Percentiles rank a stretch among this genome's conserved stretches.
phyloP scores from a whole-genome alignment of 768 basidiomycete species.

The Tephrocybe sp. region DNA sequence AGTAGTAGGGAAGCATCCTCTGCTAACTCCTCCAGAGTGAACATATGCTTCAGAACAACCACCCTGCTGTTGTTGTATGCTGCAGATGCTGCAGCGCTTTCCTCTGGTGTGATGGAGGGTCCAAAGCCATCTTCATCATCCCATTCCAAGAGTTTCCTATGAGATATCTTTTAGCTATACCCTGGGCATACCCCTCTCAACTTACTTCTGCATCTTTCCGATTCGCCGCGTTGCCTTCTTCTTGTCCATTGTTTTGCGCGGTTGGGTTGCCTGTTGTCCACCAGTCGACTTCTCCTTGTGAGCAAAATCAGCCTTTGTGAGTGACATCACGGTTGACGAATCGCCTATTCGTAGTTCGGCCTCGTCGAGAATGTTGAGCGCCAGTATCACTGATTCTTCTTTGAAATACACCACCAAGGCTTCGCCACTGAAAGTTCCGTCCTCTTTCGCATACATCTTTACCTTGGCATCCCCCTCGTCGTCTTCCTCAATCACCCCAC shows the following conservation, averaged over 20 bases:
- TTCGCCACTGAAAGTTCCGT: conserved; percentile 89
- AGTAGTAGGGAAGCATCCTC: conserved; percentile 82
- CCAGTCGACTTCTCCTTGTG: conserved; percentile 57
- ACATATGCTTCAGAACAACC: conserved; percentile 95
- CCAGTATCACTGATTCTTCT: conserved; percentile 89
- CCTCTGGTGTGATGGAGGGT: conserved; percentile 57
- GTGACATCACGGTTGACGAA: conserved; percentile 66
- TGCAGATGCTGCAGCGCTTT: conserved; percentile 32
- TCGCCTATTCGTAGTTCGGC: conserved; percentile 87
- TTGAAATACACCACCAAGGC: conserved; percentile 97
- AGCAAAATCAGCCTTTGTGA: conserved; percentile 73
- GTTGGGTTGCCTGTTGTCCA: conserved; percentile 39
- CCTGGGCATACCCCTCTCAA: not conserved
- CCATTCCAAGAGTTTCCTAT: conserved; percentile 91
- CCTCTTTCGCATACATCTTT: conserved; percentile 90
- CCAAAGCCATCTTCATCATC: conserved; percentile 92
- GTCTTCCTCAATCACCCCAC: conserved; percentile 90
- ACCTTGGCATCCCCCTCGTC: conserved; percentile 89
- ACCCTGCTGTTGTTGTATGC: conserved; percentile 66
- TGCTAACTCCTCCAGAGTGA: conserved; percentile 79
- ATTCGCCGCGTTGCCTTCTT: conserved; percentile 73
- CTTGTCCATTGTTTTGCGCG: conserved; percentile 68
- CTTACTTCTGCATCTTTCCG: conserved; percentile 85
- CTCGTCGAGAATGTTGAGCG: conserved; percentile 84
- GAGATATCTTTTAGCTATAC: not conserved